Evolutionary conservation across 768 basidiomycete genomes (phyloP).

Genomic region (Mycena galericulata): DNA sequence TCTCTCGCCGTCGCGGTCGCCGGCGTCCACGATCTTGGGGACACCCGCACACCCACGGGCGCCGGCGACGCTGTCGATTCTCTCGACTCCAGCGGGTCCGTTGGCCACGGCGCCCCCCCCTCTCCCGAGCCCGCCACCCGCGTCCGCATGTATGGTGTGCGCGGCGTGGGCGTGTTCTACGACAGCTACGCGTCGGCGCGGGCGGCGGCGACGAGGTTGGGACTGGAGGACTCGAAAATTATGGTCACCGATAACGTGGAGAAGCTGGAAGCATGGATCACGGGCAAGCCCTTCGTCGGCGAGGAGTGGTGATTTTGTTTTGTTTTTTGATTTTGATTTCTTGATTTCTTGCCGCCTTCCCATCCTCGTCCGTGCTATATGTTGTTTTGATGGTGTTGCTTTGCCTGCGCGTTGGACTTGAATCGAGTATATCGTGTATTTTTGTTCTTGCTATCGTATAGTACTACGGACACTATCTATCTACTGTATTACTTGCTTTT

Average conservation of each 20-base stretch:
- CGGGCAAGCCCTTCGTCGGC: neutral
- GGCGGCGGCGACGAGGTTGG: no score
- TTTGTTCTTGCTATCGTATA: no score
- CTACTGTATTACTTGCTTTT: no score
- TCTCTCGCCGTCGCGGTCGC: no score
- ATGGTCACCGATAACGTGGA: neutral
- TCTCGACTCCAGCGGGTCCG: no score
- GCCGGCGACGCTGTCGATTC: no score
- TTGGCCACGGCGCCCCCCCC: neutral
- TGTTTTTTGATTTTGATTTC: neutral
- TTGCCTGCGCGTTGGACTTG: no score
- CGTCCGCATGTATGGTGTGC: neutral
- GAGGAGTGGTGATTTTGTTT: neutral
- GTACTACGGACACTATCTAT: no score
- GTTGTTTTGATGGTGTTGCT: no score
- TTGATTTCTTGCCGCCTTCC: neutral
- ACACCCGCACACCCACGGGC: no score
- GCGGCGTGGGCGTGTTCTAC: slow-evolving; percentile 8
- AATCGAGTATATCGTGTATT: no score
- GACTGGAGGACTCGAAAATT: neutral
- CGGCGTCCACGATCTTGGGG: no score
- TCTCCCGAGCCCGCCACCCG: neutral
- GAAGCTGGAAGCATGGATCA: slow-evolving; percentile 16
- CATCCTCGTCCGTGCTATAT: neutral
- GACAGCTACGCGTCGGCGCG: neutral